These are phyloP conservation scores for Wickerhamomyces hampshirensis DNA, from an alignment of 805 yeast genomes.

Conservation along the genomic window DNA sequence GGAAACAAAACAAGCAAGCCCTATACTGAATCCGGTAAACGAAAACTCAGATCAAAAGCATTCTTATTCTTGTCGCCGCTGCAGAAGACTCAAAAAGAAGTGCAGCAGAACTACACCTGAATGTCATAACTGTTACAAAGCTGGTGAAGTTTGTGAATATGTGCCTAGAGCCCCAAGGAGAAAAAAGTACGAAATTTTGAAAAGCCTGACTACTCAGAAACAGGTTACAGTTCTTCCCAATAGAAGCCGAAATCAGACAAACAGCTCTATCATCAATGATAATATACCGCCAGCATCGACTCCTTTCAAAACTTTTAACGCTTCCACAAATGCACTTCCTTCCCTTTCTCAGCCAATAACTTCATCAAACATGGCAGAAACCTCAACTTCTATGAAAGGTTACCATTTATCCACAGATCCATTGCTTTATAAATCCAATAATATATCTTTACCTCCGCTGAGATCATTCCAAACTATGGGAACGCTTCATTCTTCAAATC, in stretches of 20 bases:
- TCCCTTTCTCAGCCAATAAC: no score
- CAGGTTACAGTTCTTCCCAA: not conserved
- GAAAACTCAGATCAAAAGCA: conserved; percentile 11
- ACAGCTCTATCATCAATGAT: not conserved
- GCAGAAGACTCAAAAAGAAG: conserved; percentile 44
- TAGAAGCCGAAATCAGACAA: not conserved
- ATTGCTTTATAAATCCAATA: not conserved
- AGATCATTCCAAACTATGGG: not conserved
- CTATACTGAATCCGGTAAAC: not conserved
- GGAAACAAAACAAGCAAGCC: not conserved
- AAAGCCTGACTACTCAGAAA: conserved; percentile 22
- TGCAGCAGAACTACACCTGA: conserved; percentile 41
- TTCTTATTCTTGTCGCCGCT: conserved; percentile 39
- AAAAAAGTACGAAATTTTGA: conserved; percentile 26
- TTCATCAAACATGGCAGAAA: no score
- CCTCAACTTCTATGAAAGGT: no score
- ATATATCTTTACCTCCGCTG: not conserved
- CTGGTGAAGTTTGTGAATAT: conserved; percentile 36
- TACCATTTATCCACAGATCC: no score
- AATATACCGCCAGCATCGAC: no score
- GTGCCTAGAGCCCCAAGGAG: conserved; percentile 40
- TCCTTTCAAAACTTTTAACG: no score
- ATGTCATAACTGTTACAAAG: conserved; percentile 39
- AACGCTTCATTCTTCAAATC: not conserved
- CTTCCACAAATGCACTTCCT: no score